Conservation (phyloP, 2,329 filamentous ascomycete genomes). For the Fusarium mundagurra region DNA sequence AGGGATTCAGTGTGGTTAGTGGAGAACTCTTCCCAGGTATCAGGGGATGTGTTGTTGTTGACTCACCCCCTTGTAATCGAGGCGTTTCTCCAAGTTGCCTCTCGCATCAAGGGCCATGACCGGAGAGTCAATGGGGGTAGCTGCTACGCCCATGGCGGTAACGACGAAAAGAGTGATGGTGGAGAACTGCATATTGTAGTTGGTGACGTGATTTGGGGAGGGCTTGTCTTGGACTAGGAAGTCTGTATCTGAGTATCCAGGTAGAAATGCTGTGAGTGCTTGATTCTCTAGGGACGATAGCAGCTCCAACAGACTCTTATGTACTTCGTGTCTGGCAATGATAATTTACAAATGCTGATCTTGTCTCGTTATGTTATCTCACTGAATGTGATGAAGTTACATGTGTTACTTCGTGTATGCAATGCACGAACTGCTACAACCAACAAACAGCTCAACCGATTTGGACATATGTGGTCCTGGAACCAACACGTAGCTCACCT, state of each 20-base stretch:
- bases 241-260: neutral
- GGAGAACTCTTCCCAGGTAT: accelerated
- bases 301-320: neutral
- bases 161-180: neutral
- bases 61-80: neutral
- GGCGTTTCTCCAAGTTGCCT: neutral
- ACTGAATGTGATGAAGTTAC: neutral
- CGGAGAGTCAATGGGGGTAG: neutral
- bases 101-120: neutral
- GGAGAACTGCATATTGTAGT: neutral
- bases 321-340: neutral
- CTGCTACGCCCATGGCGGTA: neutral
- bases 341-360: neutral
- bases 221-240: neutral
- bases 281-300: neutral
- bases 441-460: neutral
- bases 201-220: neutral
- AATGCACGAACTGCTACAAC: neutral
- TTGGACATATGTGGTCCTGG: neutral
- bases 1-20: neutral
- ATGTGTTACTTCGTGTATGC: neutral
- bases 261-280: neutral
- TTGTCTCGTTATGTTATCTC: neutral
- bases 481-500: neutral
- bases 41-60: neutral